Base-by-base conservation (phyloP, 805 yeast species). In the Kodamaea fukazawae region DNA sequence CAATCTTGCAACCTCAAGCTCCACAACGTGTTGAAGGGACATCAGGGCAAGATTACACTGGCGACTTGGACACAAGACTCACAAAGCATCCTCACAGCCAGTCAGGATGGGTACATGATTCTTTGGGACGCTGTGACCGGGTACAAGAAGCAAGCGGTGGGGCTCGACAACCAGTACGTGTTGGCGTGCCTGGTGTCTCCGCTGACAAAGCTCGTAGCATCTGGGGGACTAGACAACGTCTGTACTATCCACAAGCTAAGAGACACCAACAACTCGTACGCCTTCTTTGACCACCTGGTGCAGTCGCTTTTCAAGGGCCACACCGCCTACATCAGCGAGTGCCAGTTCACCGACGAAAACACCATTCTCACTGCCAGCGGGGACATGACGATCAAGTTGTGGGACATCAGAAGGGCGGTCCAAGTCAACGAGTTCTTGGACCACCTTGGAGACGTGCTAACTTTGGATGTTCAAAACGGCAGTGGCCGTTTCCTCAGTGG, bases 71-170 rank as follows among this genome's bases (percentile, higher is more conserved):
- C 79, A 39, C 57, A 67, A 1, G 81, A 82, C 54, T 74, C 85
- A n/a, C 59, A 63, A 32, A 72, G 71, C 32, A 54, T 89, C 2
- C 59, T 88, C 7, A 77, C 88, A 36, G 88, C 87, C 0, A 81
- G 91, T 17, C 96, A 86, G 56, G 97, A 90, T 60, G 96, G 96
- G 2, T 84, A 78, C 54, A 68, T 88, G 68, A 69, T 90, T 28
- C 60, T 86, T 14, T 90, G 97, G 96, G 91, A 89, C 57, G 72
- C 87, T 0, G 65, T 73, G 3, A 75, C 86, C 0, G 90, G 89
- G 2, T 65, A 76, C 46, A 90, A 89, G 54, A 66, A 75, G 40
- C 78, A 79, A 40, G 87, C 88, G 1, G 76, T 89, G 12, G 75
- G 80, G 3, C 63, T 89, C 40, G 87, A 82, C 34, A 84, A 84